Conservation (phyloP, 345 rosid species). For the Sapria himalayana region DNA sequence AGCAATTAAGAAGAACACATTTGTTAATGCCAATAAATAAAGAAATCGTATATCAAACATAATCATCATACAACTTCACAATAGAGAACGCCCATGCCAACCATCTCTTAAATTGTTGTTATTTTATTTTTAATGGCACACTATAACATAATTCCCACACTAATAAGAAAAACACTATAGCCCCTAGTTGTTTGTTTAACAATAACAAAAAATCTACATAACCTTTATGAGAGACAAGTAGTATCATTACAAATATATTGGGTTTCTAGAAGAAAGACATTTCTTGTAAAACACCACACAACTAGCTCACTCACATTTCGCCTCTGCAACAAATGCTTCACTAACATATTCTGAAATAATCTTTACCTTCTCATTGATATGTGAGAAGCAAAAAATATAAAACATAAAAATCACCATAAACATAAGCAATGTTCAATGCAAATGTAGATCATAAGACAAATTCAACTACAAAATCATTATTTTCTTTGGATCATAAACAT, state of each 20-base stretch:
- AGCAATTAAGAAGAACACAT: no score
- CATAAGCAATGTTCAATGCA: conserved; percentile 2
- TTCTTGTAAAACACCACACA: conserved; percentile 98
- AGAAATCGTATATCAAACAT: no score
- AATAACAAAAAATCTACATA: no score
- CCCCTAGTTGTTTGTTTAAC: conserved; percentile 94
- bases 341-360: conserved; percentile 75
- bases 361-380: conserved; percentile 83
- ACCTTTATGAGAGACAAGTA: no score
- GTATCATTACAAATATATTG: conserved; percentile 55
- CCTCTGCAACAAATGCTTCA: conserved; percentile 75
- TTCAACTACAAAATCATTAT: conserved; percentile 13
- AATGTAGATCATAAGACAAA: conserved; percentile 4
- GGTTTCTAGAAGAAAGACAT: no score
- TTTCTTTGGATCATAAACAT: conserved; percentile 94
- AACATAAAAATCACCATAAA: conserved; percentile 7
- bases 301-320: conserved; percentile 47
- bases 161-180: conserved; percentile 92
- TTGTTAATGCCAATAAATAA: no score
- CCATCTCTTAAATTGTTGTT: conserved; percentile 26
- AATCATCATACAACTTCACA: no score
- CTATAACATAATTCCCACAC: conserved; percentile 59
- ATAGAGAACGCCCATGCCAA: conserved; percentile 16
- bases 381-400: conserved; percentile 3
- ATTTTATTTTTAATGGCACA: conserved; percentile 18